A percentile compares a stretch with the other conserved stretches of the same genome.
These are phyloP conservation scores for Trypanosomatidae sp. DNA, from an alignment of 208 protist species.

Conservation along the genomic window DNA sequence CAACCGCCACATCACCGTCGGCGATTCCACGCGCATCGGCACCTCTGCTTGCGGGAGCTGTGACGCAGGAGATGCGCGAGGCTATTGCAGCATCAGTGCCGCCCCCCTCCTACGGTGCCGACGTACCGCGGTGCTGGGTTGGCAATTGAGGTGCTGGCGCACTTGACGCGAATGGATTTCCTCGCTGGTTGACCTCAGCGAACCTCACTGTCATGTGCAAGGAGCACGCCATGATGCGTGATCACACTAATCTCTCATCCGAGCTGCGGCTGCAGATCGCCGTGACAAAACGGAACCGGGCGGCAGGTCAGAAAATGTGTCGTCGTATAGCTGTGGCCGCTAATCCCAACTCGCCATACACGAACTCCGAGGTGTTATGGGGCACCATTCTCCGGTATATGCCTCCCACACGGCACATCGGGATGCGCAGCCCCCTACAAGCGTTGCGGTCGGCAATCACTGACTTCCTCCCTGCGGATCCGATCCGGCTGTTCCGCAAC, in stretches of 20 bases:
- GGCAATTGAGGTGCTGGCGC: neutral
- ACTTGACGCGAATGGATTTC: slow-evolving; percentile 19
- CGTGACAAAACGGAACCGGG: slow-evolving; percentile 14
- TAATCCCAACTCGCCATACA: slow-evolving; percentile 52
- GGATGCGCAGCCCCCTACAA: slow-evolving; percentile 34
- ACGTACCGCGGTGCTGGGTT: slow-evolving; percentile 7
- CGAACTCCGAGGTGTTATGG: slow-evolving; percentile 37
- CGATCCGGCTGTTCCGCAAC: slow-evolving; percentile 34
- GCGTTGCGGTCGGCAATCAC: slow-evolving; percentile 34
- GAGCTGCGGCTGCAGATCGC: slow-evolving; percentile 44
- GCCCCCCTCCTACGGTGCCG: slow-evolving; percentile 5
- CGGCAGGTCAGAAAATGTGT: slow-evolving; percentile 30
- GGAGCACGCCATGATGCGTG: slow-evolving; percentile 1
- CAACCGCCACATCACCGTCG: neutral
- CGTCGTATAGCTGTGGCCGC: slow-evolving; percentile 36
- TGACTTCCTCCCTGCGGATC: slow-evolving; percentile 46
- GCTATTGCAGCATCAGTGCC: neutral
- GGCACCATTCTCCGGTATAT: slow-evolving; percentile 52
- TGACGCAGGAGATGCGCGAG: neutral
- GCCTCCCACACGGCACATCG: slow-evolving; percentile 37
- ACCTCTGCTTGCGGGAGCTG: neutral
- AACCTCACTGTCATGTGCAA: slow-evolving; percentile 18
- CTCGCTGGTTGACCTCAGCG: slow-evolving; percentile 13
- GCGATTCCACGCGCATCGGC: neutral
- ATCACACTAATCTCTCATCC: neutral